Base-by-base conservation (phyloP, 352 stramenopile species). In the Globisporangium apiculatum region DNA sequence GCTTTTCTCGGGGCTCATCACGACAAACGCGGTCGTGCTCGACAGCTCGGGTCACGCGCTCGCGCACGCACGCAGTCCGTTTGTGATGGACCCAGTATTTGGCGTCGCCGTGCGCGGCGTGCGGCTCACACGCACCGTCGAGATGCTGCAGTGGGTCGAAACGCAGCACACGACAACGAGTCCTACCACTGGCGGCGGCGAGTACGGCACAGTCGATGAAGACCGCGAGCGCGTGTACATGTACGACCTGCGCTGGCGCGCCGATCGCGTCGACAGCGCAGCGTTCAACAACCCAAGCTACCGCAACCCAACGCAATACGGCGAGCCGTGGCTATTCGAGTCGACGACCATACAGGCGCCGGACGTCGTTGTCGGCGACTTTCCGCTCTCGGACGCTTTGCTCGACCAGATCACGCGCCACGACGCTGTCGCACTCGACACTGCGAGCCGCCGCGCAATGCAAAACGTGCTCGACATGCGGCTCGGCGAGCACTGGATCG, bases 61-160 rank as follows among this genome's bases (percentile, higher is more conserved):
- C 9, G 57, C 69, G 43, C 76, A 64, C 48, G 52, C 51, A 5
- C 58, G 58, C 43, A 57, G 36, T 45, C 75, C 83, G 7, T 79
- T 85, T 55, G 80, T 87, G 42, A 15, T 89, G 57, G 83, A 92
- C 31, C 47, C 66, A 2, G 53, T 57, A 11, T 91, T 92, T 60
- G 80, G 78, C 12, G 64, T 92, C 47, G 78, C 76, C 0, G 76
- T 66, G 40, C 79, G 83, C n/a, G 83, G 83, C 10, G 79, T 91
- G 57, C 69, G 69, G 14, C 66, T 92, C 37, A 64, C 83, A 47
- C 76, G 83, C 0, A 66, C 66, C 6, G 83, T 92, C 51, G 80
- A 92, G 62, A 92, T 91, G 83, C 58, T 90, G 50, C 83, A 92
- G 60, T 92, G 83, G 83, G 78, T 91, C 37, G 83, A 92, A 52